phyloP scores from a whole-genome alignment of 345 rosid species.

The Lepidium aucheri region DNA sequence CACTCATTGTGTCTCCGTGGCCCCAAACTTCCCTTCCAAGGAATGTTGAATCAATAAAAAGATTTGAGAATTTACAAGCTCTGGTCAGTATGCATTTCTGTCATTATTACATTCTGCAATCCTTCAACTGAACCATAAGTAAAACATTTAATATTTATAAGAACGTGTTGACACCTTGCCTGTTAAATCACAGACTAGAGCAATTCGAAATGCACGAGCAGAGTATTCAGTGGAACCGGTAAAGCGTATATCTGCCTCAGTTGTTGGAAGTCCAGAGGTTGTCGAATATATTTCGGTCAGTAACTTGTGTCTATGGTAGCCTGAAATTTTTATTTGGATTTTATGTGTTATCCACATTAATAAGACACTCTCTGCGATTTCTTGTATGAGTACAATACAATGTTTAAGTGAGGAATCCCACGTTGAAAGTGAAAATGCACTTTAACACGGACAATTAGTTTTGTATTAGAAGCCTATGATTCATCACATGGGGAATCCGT shows the following conservation, averaged over 20 bases:
- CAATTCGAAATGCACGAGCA: constrained; percentile 90
- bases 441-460: too few species aligned
- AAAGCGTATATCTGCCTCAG: constrained; percentile 84
- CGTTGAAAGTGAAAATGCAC: too few species aligned
- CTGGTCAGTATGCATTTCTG: constrained; percentile 46
- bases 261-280: constrained; percentile 80
- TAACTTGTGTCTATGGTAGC: neutral
- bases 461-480: too few species aligned
- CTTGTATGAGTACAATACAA: too few species aligned
- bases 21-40: constrained; percentile 74
- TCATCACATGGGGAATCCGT: neutral
- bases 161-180: constrained; percentile 8
- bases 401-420: too few species aligned
- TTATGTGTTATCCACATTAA: neutral
- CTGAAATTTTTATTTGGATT: too few species aligned
- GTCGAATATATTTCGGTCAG: constrained; percentile 79
- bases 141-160: neutral
- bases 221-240: constrained; percentile 97
- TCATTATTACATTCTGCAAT: neutral
- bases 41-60: constrained; percentile 42
- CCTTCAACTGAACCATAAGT: neutral
- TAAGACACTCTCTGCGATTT: neutral
- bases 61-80: constrained; percentile 85
- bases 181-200: constrained; percentile 52
- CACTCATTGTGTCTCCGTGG: constrained; percentile 91